Evolutionary conservation across 2,329 filamentous ascomycete genomes (phyloP).

Genomic region (Keithomyces neogunnii): DNA sequence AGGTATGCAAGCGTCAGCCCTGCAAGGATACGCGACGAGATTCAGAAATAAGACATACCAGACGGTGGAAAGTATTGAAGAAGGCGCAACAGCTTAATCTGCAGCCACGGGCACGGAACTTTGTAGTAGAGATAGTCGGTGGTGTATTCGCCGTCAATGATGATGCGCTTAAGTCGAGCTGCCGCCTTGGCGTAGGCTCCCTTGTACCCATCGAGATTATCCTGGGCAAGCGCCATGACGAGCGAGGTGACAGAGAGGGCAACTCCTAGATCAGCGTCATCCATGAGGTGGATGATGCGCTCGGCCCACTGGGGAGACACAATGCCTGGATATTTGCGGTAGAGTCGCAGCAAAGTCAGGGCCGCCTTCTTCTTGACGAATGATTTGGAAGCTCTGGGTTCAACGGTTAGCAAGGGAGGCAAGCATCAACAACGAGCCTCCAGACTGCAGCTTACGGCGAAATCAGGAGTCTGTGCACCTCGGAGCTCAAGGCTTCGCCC

Average conservation of each 20-base stretch:
- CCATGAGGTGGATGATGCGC: conserved; percentile 97
- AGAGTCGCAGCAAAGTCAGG: conserved; percentile 82
- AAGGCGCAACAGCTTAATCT: conserved; percentile 85
- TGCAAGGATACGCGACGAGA: not conserved
- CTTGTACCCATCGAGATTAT: conserved; percentile 89
- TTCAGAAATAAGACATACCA: conserved; percentile 40
- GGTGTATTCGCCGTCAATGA: conserved; percentile 83
- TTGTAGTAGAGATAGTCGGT: conserved; percentile 97
- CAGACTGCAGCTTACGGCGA: conserved; percentile 56
- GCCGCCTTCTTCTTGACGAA: conserved; percentile 99
- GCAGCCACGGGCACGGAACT: conserved; percentile 97
- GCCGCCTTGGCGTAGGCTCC: conserved; percentile 92
- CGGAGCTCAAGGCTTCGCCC: conserved; percentile 84
- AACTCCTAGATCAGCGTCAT: conserved; percentile 89
- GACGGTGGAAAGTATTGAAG: conserved; percentile 96
- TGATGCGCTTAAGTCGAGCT: conserved; percentile 76
- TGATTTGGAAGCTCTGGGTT: conserved; percentile 62
- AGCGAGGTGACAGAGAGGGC: conserved; percentile 92
- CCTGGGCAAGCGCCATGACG: conserved; percentile 88
- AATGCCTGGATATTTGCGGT: conserved; percentile 89
- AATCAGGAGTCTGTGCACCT: conserved; percentile 89
- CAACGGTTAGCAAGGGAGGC: not conserved
- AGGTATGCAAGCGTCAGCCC: not conserved
- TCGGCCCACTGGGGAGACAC: conserved; percentile 97
- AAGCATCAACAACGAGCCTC: not conserved